Percentiles rank a stretch among this genome's conserved stretches.
Conservation (phyloP, 805 yeast species). For the Ogataea salicorniae region DNA sequence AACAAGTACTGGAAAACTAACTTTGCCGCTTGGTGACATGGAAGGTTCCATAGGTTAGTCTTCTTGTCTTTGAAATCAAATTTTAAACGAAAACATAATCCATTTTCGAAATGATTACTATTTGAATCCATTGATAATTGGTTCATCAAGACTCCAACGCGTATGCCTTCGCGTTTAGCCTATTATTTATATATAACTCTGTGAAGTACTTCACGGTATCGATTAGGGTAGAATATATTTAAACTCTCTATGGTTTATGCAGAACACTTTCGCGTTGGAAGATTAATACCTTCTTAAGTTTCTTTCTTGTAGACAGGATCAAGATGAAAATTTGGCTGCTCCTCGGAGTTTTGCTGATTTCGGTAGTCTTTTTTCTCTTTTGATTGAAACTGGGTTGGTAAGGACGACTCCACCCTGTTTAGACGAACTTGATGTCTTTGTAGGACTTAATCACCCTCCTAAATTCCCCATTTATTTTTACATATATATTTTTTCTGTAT, state of each 20-base stretch:
- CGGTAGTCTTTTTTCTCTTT: slow-evolving; percentile 1
- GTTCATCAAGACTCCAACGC: slow-evolving; percentile 12
- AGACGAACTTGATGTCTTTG: slow-evolving; percentile 17
- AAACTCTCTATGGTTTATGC: slow-evolving; percentile 14
- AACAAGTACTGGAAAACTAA: no score
- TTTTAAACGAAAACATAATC: no score
- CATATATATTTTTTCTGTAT: not conserved
- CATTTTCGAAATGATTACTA: no score
- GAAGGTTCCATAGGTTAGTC: no score
- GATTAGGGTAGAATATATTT: slow-evolving; percentile 6
- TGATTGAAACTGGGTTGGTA: slow-evolving; percentile 1
- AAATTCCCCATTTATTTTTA: slow-evolving; percentile 5
- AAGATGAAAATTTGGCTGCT: not conserved
- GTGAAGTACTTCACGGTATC: slow-evolving; percentile 4
- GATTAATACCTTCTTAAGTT: slow-evolving; percentile 8
- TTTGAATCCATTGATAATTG: not conserved
- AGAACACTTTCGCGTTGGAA: slow-evolving; percentile 26
- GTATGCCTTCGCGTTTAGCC: slow-evolving; percentile 21
- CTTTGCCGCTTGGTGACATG: no score
- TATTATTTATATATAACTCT: slow-evolving; percentile 8
- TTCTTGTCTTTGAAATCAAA: no score
- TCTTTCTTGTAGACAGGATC: not conserved
- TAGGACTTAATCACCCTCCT: slow-evolving; percentile 27
- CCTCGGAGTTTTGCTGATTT: not conserved
- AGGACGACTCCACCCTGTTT: slow-evolving; percentile 27